A percentile compares a stretch with the other conserved stretches of the same genome.
Conservation (phyloP, 495 filamentous ascomycete genomes). For the Penicillium maclennaniae region DNA sequence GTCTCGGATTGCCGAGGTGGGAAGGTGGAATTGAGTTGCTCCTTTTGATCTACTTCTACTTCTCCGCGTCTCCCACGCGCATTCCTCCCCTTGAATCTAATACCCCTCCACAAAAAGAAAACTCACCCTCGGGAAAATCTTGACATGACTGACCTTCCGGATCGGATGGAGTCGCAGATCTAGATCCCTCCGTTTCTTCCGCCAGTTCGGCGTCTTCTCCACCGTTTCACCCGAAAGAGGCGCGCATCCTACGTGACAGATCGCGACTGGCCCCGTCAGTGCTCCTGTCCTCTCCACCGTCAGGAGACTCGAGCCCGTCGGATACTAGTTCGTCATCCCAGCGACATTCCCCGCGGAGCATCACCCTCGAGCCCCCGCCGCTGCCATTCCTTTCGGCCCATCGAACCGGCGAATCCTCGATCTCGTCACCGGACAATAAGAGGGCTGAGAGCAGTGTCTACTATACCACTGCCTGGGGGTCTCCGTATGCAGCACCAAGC, state of each 20-base stretch:
- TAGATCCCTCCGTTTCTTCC: slow-evolving; percentile 40
- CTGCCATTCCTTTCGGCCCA: slow-evolving; percentile 35
- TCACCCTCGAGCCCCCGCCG: slow-evolving; percentile 30
- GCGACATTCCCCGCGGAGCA: slow-evolving; percentile 27
- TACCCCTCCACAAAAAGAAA: slow-evolving; percentile 12
- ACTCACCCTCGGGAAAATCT: background rate
- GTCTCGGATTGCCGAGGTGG: background rate
- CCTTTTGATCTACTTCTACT: background rate
- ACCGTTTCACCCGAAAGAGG: slow-evolving; percentile 30
- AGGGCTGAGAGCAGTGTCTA: slow-evolving; percentile 48
- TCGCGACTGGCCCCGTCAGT: slow-evolving; percentile 30
- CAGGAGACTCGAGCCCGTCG: slow-evolving; percentile 39
- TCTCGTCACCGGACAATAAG: slow-evolving; percentile 42
- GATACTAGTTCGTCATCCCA: slow-evolving; percentile 35
- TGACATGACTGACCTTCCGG: slow-evolving; percentile 11
- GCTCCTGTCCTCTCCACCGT: slow-evolving; percentile 33
- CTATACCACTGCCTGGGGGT: slow-evolving; percentile 70
- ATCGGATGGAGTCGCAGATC: slow-evolving; percentile 29
- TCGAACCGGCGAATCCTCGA: slow-evolving; percentile 33
- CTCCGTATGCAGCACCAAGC: slow-evolving; percentile 61
- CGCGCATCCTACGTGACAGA: slow-evolving; percentile 30
- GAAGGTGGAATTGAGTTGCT: slow-evolving; percentile 7
- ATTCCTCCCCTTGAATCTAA: background rate
- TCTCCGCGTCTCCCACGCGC: background rate
- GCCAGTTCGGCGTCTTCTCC: slow-evolving; percentile 40